These are phyloP conservation scores for Ilyonectria destructans DNA, from an alignment of 2,329 filamentous ascomycete genomes.

Conservation along the genomic window DNA sequence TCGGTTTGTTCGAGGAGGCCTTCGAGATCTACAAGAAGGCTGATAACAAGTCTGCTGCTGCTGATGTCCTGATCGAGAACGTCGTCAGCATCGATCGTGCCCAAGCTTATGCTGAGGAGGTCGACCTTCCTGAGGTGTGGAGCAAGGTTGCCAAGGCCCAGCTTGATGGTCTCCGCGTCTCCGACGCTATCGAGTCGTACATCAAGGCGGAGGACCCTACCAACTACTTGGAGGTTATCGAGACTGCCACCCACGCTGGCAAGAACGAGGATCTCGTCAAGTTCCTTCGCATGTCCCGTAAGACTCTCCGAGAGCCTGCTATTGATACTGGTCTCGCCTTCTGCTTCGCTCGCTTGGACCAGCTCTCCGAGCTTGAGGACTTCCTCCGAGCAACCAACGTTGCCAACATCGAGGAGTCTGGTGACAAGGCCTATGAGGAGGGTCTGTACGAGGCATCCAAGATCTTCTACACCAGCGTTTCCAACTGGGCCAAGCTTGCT, in stretches of 20 bases:
- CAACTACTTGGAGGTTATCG: conserved; percentile 97
- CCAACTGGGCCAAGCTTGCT: conserved; percentile 99
- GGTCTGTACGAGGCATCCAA: conserved; percentile 96
- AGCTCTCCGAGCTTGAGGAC: conserved; percentile 94
- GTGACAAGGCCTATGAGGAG: conserved; percentile 97
- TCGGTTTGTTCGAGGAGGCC: conserved; percentile 95
- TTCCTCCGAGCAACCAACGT: conserved; percentile 95
- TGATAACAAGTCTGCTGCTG: conserved; percentile 87
- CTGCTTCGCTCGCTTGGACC: conserved; percentile 91
- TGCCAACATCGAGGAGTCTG: conserved; percentile 94
- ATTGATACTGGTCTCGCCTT: conserved; percentile 97
- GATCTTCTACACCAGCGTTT: conserved; percentile 98
- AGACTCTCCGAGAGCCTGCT: conserved; percentile 92
- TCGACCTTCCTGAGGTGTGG: conserved; percentile 96
- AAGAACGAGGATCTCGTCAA: conserved; percentile 99
- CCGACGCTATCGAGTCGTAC: conserved; percentile 96
- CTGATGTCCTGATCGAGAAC: conserved; percentile 94
- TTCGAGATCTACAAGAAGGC: conserved; percentile 99
- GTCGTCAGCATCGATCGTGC: conserved; percentile 98
- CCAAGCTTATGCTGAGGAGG: conserved; percentile 94
- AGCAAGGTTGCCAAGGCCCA: conserved; percentile 99
- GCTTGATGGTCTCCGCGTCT: conserved; percentile 93
- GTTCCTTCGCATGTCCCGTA: conserved; percentile 96
- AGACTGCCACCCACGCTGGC: conserved; percentile 93
- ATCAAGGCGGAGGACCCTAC: conserved; percentile 94